Base-by-base conservation (phyloP, 768 basidiomycete genomes). In the Phaeotremella skinneri region DNA sequence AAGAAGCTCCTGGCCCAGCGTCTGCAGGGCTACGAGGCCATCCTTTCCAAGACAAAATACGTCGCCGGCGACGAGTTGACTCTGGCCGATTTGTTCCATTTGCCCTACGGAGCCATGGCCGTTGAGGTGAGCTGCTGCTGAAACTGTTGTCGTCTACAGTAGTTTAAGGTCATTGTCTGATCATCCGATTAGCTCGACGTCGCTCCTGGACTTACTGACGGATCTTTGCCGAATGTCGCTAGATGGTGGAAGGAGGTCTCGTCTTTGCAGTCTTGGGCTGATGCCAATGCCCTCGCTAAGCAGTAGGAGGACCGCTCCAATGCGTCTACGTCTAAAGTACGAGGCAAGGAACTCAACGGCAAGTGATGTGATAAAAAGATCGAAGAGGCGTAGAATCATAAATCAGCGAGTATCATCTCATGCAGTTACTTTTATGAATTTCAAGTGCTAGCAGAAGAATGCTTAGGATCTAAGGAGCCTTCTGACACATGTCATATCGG, bases 1-100 rank as follows among this genome's bases (percentile, higher is more conserved):
- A 75, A 79, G 32, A 74, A 59, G 0, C 82, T 79, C 61, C 78
- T 86, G 20, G 55, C 56, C 23, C 14, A 20, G 14, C 59, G 58
- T 21, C 57, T 72, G 26, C 79, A 82, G 16, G 83, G 72, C 1
- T 87, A 86, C 70, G 85, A 87, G 29, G 56, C 63, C 11, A 83
- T 87, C 54, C 78, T 87, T 29, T 69, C 79, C 25, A 85, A 83
- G 70, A 81, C 82, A 59, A 81, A 80, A 63, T 85, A 83, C 68
- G 70, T 76, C 73, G 80, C 61, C 69, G 84, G 77, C 70, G 81
- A 67, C 78, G 65, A 75, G 30, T 23, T 86, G 53, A 84, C 83
- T 6, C 76, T 85, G 0, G 84, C 82, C 2, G 85, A 86, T 67
- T 77, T 86, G 13, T 81, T 81, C 72, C 84, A 85, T 69, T 68